Evolutionary conservation across 768 basidiomycete genomes (phyloP).

Genomic region (Suillus plorans): DNA sequence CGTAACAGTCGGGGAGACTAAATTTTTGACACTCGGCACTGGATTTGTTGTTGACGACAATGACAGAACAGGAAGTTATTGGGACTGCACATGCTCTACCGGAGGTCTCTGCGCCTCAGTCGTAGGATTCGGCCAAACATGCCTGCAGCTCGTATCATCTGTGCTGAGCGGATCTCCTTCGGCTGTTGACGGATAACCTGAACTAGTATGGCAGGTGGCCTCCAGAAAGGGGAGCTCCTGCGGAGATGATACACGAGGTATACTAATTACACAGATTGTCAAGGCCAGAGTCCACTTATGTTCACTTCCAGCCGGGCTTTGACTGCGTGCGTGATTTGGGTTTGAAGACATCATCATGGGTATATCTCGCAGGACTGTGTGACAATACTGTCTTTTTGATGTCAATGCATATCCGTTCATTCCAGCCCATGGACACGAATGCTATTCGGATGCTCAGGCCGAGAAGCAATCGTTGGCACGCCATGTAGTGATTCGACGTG

Average conservation of each 20-base stretch:
- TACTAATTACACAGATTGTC: neutral
- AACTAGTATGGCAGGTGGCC: constrained; percentile 52
- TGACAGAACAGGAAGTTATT: neutral
- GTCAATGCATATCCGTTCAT: neutral
- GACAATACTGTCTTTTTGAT: neutral
- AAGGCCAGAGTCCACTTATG: neutral
- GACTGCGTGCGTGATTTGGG: neutral
- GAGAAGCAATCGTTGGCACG: neutral
- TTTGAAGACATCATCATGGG: neutral
- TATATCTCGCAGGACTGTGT: neutral
- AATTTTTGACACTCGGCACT: neutral
- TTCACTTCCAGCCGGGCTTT: neutral
- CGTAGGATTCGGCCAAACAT: constrained; percentile 8
- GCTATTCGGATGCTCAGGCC: neutral
- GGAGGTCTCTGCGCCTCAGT: constrained; percentile 35
- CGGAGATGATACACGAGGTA: constrained; percentile 66
- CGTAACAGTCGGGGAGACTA: neutral
- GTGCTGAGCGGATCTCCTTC: constrained; percentile 53
- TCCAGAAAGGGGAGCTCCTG: constrained; percentile 61
- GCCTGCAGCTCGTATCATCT: constrained; percentile 38
- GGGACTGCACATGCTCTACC: constrained; percentile 55
- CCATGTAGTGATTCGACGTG: neutral
- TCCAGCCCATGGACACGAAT: neutral
- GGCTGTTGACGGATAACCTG: constrained; percentile 38
- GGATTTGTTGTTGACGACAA: constrained; percentile 4